Percentiles rank a stretch among this genome's conserved stretches.
Conservation (phyloP, 2,329 filamentous ascomycete species). For the Huntiella bhutanensis region DNA sequence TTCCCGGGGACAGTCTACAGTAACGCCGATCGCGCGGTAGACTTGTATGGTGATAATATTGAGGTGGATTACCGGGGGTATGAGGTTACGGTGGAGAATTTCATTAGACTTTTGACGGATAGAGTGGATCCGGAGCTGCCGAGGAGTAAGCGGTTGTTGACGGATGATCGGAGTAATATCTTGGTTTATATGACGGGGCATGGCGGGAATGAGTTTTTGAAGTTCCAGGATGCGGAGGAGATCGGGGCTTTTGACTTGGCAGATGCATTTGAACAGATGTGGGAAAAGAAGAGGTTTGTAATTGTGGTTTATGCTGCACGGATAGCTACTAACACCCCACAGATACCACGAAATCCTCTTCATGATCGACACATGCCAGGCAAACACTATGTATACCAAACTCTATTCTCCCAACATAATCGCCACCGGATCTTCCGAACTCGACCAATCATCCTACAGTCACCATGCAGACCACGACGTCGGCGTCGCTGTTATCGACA, state of each 20-base stretch:
- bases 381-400: conserved; percentile 97
- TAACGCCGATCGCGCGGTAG: conserved; percentile 86
- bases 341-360: conserved; percentile 94
- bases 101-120: conserved; percentile 87
- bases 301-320: not conserved
- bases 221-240: conserved; percentile 96
- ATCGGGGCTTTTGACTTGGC: conserved; percentile 92
- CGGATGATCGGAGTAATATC: conserved; percentile 90
- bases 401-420: conserved; percentile 98
- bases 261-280: conserved; percentile 98
- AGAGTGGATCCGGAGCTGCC: conserved; percentile 89
- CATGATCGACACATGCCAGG: conserved; percentile 99
- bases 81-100: conserved; percentile 97
- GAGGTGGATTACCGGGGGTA: conserved; percentile 97
- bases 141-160: conserved; percentile 78
- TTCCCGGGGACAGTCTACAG: conserved; percentile 98
- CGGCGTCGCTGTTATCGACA: conserved; percentile 92
- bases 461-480: conserved; percentile 98
- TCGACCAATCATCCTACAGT: conserved; percentile 91
- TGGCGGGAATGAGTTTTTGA: conserved; percentile 91
- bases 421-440: conserved; percentile 85
- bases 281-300: conserved; percentile 89
- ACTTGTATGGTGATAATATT: conserved; percentile 95
- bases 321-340: not conserved
- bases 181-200: conserved; percentile 99